Base-by-base conservation (phyloP, 805 yeast species). In the Candida peoriensis region DNA sequence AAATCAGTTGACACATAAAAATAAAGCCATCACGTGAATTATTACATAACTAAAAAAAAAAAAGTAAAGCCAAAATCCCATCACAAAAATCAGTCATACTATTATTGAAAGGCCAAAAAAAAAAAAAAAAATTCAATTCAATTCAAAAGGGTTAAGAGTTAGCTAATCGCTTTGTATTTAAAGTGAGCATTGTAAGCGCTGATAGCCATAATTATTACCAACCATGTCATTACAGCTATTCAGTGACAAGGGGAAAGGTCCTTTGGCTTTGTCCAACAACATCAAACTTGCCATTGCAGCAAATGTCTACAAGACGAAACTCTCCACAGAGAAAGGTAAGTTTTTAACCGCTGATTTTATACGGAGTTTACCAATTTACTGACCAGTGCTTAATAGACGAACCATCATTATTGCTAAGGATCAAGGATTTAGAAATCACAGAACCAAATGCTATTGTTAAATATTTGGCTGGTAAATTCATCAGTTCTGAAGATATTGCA, bases 361-460 rank as follows among this genome's bases (percentile, higher is more conserved):
- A n/a, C 13, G 11, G 7, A 12, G 20, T 11, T 24, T 15, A 36
- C 4, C 20, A 2, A 12, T 19, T 27, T 24, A 30, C 42, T 32
- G 32, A 38, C 25, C 17, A 12, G 5, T 13, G 12, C 9, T 11
- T 18, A 23, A 15, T 30, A 41, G 55, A 50, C 28, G 42, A 42
- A 28, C 50, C 51, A 20, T 48, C 54, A 6, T 36, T 52, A 12
- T 20, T 45, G 1, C 33, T 47, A 20, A 48, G 41, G 32, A n/a
- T 32, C 5, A 40, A 46, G 18, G 50, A 48, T n/a, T 54, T 60
- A 21, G 72, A 70, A 46, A 64, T 82, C 42, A 59, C 66, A 38
- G 86, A 81, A 55, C 66, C 85, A 15, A 79, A 81, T 52, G 78
- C 93, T 15, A 76, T 81, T 34, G 78, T 81, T 42, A 76, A 78